Evolutionary conservation across 768 basidiomycete species (phyloP).

Genomic region (Kwoniella pini): DNA sequence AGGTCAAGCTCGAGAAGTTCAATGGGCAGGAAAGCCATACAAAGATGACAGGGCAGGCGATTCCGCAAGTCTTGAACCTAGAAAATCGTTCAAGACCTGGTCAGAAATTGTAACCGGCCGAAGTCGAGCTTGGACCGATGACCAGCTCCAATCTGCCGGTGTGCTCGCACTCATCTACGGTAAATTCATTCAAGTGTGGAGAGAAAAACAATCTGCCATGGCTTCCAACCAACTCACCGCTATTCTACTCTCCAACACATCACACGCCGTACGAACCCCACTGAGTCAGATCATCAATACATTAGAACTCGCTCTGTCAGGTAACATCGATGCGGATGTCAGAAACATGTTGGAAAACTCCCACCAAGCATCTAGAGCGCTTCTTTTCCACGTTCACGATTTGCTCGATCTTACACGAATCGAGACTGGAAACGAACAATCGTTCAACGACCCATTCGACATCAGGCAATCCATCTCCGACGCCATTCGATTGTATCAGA

Average conservation of each 20-base stretch:
- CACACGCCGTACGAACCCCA: slow-evolving; percentile 67
- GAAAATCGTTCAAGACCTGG: slow-evolving; percentile 80
- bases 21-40: slow-evolving; percentile 77
- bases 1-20: slow-evolving; percentile 68
- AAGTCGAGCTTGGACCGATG: slow-evolving; percentile 73
- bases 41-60: slow-evolving; percentile 56
- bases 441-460: slow-evolving; percentile 75
- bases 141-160: slow-evolving; percentile 77
- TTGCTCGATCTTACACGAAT: slow-evolving; percentile 75
- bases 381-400: slow-evolving; percentile 82
- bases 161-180: slow-evolving; percentile 73
- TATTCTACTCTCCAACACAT: slow-evolving; percentile 74
- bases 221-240: slow-evolving; percentile 73
- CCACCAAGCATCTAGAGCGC: slow-evolving; percentile 72
- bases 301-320: slow-evolving; percentile 76
- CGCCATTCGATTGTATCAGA: slow-evolving; percentile 64
- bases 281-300: slow-evolving; percentile 78
- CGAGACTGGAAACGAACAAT: slow-evolving; percentile 72
- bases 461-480: slow-evolving; percentile 65
- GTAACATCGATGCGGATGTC: slow-evolving; percentile 70
- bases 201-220: slow-evolving; percentile 74
- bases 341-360: slow-evolving; percentile 71
- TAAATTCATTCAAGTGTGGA: slow-evolving; percentile 84
- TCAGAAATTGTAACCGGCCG: slow-evolving; percentile 70
- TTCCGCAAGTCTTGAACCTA: slow-evolving; percentile 64